Conservation (phyloP, 202 grass and related monocot species). For the Panicum virgatum region DNA sequence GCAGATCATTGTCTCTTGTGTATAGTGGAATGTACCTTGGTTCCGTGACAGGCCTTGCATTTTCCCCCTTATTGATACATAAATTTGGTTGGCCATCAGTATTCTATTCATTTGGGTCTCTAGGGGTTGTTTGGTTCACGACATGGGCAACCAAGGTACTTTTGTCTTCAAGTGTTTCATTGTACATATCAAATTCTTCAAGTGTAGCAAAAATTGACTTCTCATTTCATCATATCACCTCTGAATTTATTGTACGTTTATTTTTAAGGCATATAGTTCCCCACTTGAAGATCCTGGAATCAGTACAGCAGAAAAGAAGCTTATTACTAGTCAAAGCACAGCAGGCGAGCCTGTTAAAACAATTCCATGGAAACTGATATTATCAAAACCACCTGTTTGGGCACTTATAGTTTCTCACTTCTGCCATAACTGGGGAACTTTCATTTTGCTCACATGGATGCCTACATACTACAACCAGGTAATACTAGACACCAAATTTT, state of each 20-base stretch:
- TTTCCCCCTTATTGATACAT: constrained; percentile 90
- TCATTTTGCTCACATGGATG: constrained; percentile 99
- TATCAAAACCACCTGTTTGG: constrained; percentile 93
- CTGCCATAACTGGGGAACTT: constrained; percentile 99
- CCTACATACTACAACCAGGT: constrained; percentile 99
- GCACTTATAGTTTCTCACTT: constrained; percentile 95
- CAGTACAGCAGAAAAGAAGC: constrained; percentile 70
- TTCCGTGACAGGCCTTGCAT: constrained; percentile 92
- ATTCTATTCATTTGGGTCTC: constrained; percentile 91
- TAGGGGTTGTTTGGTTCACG: constrained; percentile 74
- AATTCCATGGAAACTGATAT: constrained; percentile 90
- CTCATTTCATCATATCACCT: background rate
- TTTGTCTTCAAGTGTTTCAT: background rate
- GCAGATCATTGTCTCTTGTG: constrained; percentile 82
- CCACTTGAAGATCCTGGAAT: constrained; percentile 92
- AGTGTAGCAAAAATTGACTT: constrained; percentile 9
- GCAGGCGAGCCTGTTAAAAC: constrained; percentile 71
- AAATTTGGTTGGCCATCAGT: constrained; percentile 92
- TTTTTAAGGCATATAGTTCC: constrained; percentile 82
- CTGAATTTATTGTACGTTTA: constrained; percentile 25
- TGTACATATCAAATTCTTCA: background rate
- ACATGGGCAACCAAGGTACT: constrained; percentile 72
- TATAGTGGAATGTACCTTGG: constrained; percentile 99
- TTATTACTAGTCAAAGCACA: constrained; percentile 65
- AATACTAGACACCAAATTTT: constrained; percentile 31